phyloP scores from a whole-genome alignment of 2,329 filamentous ascomycete species.

The Orbilia blumenaviensis region DNA sequence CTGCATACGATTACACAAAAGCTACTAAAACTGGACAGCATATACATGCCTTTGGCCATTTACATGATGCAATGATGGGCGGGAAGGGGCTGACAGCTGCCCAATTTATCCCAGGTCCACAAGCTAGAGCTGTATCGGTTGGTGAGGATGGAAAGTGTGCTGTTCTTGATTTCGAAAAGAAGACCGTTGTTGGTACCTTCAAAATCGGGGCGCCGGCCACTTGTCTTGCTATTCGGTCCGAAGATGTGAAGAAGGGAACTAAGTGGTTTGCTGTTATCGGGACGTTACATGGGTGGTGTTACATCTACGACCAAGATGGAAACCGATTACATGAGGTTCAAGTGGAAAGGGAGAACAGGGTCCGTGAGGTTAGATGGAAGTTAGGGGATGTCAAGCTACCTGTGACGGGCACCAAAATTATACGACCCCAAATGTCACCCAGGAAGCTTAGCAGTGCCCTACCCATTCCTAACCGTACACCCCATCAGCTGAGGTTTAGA shows the following conservation, averaged over 20 bases:
- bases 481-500: constrained; percentile 4
- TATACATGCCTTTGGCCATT: constrained; percentile 57
- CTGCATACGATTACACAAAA: constrained; percentile 58
- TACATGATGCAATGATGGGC: constrained; percentile 56
- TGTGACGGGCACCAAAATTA: neutral
- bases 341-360: constrained; percentile 55
- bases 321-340: constrained; percentile 56
- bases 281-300: constrained; percentile 57
- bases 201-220: constrained; percentile 57
- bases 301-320: constrained; percentile 57
- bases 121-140: constrained; percentile 57
- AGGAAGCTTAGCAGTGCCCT: constrained; percentile 8
- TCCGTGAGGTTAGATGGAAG: constrained; percentile 57
- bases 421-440: neutral
- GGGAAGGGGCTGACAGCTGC: constrained; percentile 57
- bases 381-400: constrained; percentile 49
- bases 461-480: constrained; percentile 6
- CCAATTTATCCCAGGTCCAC: constrained; percentile 57
- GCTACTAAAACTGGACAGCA: constrained; percentile 54
- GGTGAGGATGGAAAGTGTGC: constrained; percentile 57
- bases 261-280: constrained; percentile 57
- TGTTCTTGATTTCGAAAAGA: constrained; percentile 57
- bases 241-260: constrained; percentile 48
- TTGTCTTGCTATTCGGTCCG: constrained; percentile 54
- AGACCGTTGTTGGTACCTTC: constrained; percentile 56